These are phyloP conservation scores for Corynascus novoguineensis DNA, from an alignment of 495 filamentous ascomycete species.

Conservation along the genomic window DNA sequence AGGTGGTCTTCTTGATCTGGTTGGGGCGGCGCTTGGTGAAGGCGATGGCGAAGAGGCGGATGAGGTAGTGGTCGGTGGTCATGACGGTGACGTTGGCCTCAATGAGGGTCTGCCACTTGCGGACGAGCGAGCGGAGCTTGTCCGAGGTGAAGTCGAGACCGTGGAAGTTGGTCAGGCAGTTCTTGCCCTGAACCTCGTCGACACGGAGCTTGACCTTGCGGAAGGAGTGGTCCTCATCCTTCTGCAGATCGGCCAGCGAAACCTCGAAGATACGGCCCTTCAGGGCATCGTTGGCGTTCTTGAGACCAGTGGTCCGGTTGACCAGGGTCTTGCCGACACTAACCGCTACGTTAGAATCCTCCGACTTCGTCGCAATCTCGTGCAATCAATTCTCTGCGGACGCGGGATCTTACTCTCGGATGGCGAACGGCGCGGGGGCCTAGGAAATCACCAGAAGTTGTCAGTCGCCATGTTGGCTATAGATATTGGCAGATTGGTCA, in stretches of 20 bases:
- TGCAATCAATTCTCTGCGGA: conserved; percentile 14
- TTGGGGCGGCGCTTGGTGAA: conserved; percentile 98
- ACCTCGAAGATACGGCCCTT: conserved; percentile 99
- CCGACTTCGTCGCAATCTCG: conserved; percentile 12
- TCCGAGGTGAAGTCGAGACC: conserved; percentile 99
- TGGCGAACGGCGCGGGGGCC: conserved; percentile 93
- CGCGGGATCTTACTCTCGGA: conserved; percentile 74
- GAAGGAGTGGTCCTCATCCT: conserved; percentile 98
- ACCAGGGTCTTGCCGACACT: conserved; percentile 99
- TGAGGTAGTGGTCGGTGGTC: conserved; percentile 98
- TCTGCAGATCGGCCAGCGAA: conserved; percentile 96
- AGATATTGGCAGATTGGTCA: conserved; percentile 4
- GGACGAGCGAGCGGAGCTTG: conserved; percentile 96
- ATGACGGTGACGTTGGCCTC: conserved; percentile 99
- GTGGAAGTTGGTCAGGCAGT: conserved; percentile 99
- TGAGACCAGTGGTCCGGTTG: conserved; percentile 97
- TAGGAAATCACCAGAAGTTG: conserved; percentile 34
- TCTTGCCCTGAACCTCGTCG: conserved; percentile 98
- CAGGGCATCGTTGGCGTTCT: conserved; percentile 98
- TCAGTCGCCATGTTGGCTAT: conserved; percentile 13
- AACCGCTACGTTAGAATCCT: conserved; percentile 31
- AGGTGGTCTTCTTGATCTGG: conserved; percentile 99
- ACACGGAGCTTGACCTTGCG: conserved; percentile 98
- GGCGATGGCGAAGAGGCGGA: conserved; percentile 95
- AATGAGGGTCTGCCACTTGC: conserved; percentile 98